These are phyloP conservation scores for Nannochloropsis gaditana DNA, from an alignment of 108 stramenopile genomes.

Conservation along the genomic window DNA sequence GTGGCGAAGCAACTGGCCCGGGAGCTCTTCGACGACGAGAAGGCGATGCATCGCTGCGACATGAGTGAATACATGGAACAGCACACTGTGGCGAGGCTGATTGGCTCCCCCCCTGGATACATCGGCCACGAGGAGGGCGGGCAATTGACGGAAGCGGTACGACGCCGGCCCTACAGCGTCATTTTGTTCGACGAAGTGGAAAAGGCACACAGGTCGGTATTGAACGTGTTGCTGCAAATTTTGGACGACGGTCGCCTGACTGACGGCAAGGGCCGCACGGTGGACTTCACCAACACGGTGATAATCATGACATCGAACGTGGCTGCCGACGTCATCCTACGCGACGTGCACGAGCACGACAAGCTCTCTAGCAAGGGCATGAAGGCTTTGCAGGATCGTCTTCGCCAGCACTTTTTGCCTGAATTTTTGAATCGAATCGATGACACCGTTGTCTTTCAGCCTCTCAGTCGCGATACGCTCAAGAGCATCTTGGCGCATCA, in stretches of 20 bases:
- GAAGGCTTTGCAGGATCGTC: slow-evolving; percentile 47
- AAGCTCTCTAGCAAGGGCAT: not conserved
- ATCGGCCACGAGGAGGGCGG: slow-evolving; percentile 86
- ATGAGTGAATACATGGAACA: slow-evolving; percentile 90
- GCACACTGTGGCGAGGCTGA: slow-evolving; percentile 69
- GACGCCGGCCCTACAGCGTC: slow-evolving; percentile 76
- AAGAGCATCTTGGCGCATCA: slow-evolving; percentile 57
- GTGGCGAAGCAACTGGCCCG: slow-evolving; percentile 83
- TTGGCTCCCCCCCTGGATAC: slow-evolving; percentile 27
- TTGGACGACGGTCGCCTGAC: slow-evolving; percentile 89
- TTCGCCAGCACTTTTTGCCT: slow-evolving; percentile 61
- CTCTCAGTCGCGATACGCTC: slow-evolving; percentile 62
- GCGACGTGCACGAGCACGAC: not conserved
- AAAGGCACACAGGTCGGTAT: slow-evolving; percentile 84
- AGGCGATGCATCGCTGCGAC: slow-evolving; percentile 80
- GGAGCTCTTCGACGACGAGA: slow-evolving; percentile 76
- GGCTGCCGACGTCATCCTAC: slow-evolving; percentile 56
- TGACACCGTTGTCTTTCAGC: slow-evolving; percentile 83
- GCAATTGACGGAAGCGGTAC: slow-evolving; percentile 83
- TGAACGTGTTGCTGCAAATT: slow-evolving; percentile 76
- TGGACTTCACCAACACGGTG: slow-evolving; percentile 83
- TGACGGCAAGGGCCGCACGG: slow-evolving; percentile 75
- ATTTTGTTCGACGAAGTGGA: slow-evolving; percentile 82
- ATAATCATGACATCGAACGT: slow-evolving; percentile 84
- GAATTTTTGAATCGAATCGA: slow-evolving; percentile 94